Evolutionary conservation across 139 green algal genomes (phyloP).

Genomic region (Micractinium sp.): DNA sequence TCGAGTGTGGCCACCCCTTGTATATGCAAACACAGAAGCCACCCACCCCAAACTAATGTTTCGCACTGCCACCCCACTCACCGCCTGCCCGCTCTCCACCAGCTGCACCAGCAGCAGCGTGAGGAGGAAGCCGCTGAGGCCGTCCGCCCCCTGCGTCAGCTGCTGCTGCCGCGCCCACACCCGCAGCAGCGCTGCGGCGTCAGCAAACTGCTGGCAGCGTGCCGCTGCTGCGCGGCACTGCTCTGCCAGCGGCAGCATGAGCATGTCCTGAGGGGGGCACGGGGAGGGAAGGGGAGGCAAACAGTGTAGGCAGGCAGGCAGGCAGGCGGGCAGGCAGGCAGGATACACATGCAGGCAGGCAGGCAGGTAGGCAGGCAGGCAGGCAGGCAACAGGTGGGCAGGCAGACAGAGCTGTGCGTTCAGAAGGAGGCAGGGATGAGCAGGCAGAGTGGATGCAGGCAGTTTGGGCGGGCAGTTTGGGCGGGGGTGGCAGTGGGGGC

Average conservation of each 20-base stretch:
- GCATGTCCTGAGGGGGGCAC: constrained; percentile 53
- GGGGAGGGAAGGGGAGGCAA: neutral
- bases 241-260: constrained; percentile 41
- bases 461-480: too few species aligned
- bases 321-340: neutral
- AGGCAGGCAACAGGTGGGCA: too few species aligned
- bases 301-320: neutral
- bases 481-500: neutral
- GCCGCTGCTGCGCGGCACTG: constrained; percentile 42
- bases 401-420: too few species aligned
- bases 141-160: constrained; percentile 54
- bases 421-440: too few species aligned
- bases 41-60: too few species aligned
- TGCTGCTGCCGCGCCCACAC: constrained; percentile 71
- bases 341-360: too few species aligned
- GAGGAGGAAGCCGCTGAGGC: constrained; percentile 60
- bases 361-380: too few species aligned
- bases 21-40: neutral
- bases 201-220: constrained; percentile 38
- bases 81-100: constrained; percentile 51
- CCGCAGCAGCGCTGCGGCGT: constrained; percentile 70
- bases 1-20: too few species aligned
- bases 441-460: neutral
- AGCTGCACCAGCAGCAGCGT: constrained; percentile 67
- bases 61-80: constrained; percentile 38